phyloP scores from a whole-genome alignment of 441 rosid species.

The Bocquillonia castaneifolia region DNA sequence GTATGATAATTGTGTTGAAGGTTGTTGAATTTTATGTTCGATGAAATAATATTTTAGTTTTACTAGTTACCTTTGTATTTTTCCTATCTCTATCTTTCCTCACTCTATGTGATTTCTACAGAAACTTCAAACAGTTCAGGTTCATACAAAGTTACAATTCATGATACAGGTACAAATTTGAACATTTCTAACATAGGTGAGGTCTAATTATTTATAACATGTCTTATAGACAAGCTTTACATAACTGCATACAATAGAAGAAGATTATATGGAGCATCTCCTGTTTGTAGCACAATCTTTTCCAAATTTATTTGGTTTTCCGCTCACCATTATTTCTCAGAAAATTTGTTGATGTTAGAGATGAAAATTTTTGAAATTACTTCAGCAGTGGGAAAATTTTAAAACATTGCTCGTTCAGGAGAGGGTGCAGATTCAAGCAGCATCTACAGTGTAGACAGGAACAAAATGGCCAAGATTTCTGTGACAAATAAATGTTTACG shows the following conservation, averaged over 20 bases:
- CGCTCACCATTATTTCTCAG: not conserved
- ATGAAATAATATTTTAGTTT: not conserved
- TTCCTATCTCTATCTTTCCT: not conserved
- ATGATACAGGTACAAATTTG: constrained; percentile 3
- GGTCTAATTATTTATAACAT: not conserved
- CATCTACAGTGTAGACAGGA: constrained; percentile 25
- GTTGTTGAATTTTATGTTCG: not conserved
- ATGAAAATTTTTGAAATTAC: constrained; percentile 9
- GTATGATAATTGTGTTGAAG: not conserved
- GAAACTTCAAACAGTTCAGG: not conserved
- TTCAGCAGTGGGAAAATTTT: constrained; percentile 25
- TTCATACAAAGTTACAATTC: not conserved
- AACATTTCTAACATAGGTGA: not conserved
- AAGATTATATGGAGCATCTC: not conserved
- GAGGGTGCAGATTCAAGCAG: constrained; percentile 24
- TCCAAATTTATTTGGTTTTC: not conserved
- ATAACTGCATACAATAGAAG: not conserved
- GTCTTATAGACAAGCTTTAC: not conserved
- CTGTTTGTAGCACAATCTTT: not conserved
- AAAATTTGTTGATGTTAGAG: not conserved
- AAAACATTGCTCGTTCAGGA: constrained; percentile 12
- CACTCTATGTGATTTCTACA: not conserved
- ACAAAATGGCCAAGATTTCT: constrained; percentile 24
- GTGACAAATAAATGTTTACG: constrained; percentile 44
- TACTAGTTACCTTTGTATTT: not conserved